A percentile compares a stretch with the other conserved stretches of the same genome.
Conservation (phyloP, 2,329 filamentous ascomycete genomes). For the Hansfordia pulvinata region DNA sequence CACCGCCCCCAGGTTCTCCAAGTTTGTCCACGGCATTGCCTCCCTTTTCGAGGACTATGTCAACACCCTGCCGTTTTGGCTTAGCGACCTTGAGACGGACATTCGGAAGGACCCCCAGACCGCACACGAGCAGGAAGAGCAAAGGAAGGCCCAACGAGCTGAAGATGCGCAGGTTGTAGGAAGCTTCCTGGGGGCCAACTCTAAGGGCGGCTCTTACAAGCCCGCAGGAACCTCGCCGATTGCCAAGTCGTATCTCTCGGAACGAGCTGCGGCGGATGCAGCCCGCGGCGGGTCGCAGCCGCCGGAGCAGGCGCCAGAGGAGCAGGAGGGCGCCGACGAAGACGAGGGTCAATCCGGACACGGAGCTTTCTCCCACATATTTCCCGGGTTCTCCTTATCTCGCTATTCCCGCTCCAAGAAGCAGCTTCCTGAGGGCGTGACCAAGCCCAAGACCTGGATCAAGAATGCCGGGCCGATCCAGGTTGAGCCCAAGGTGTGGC, state of each 20-base stretch:
- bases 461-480: conserved; percentile 87
- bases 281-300: conserved; percentile 9
- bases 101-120: conserved; percentile 86
- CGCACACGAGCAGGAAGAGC: conserved; percentile 85
- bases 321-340: conserved; percentile 16
- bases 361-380: conserved; percentile 53
- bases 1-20: conserved; percentile 80
- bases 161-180: conserved; percentile 85
- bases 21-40: conserved; percentile 89
- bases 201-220: conserved; percentile 7
- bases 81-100: conserved; percentile 80
- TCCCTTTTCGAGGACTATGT: conserved; percentile 91
- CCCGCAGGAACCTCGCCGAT: conserved; percentile 49
- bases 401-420: conserved; percentile 53
- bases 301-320: conserved; percentile 12
- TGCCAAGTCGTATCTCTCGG: conserved; percentile 49
- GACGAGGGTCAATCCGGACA: conserved; percentile 24
- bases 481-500: conserved; percentile 96
- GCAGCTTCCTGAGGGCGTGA: conserved; percentile 73
- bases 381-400: conserved; percentile 72
- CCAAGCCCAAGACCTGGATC: conserved; percentile 74
- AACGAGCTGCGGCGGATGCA: conserved; percentile 35
- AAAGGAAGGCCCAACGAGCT: conserved; percentile 64
- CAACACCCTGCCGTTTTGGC: conserved; percentile 93
- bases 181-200: conserved; percentile 56